These are phyloP conservation scores for Lathyrus aphaca DNA, from an alignment of 306 rosid genomes.

Conservation along the genomic window DNA sequence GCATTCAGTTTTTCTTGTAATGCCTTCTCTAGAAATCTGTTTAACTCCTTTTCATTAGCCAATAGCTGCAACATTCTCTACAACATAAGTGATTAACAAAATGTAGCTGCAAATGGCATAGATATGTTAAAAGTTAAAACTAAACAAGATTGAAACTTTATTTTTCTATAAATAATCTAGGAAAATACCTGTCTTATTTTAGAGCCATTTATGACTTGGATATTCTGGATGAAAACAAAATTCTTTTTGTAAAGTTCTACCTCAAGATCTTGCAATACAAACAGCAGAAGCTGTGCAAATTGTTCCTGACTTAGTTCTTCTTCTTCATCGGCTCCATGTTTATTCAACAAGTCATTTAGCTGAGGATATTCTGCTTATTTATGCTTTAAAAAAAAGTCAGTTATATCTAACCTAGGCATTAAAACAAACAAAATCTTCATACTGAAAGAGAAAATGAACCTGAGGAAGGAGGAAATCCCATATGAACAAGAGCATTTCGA, in stretches of 20 bases:
- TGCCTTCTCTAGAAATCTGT: slow-evolving; percentile 52
- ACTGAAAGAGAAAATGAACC: slow-evolving; percentile 49
- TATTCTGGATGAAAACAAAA: slow-evolving; percentile 56
- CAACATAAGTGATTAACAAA: slow-evolving; percentile 18
- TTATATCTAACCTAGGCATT: slow-evolving; percentile 30
- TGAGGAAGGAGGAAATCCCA: slow-evolving; percentile 96
- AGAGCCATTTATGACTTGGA: slow-evolving; percentile 68
- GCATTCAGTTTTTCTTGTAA: slow-evolving; percentile 51
- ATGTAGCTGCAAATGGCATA: too few species aligned
- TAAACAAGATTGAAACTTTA: slow-evolving; percentile 7
- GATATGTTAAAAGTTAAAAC: background rate
- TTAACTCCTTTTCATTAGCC: slow-evolving; percentile 68
- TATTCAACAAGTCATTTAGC: slow-evolving; percentile 67
- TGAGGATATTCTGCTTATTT: slow-evolving; percentile 73
- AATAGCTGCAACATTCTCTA: slow-evolving; percentile 66
- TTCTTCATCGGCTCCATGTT: slow-evolving; percentile 68
- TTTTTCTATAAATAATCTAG: background rate
- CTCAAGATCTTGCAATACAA: slow-evolving; percentile 80
- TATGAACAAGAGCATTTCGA: slow-evolving; percentile 69
- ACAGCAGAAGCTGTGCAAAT: slow-evolving; percentile 87
- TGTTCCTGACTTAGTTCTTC: slow-evolving; percentile 94
- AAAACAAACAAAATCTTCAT: slow-evolving; percentile 6
- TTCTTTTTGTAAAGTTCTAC: slow-evolving; percentile 66
- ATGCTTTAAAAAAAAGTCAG: slow-evolving; percentile 28
- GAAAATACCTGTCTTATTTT: slow-evolving; percentile 74